These are phyloP conservation scores for Nakataea oryzae DNA, from an alignment of 2,329 filamentous ascomycete species.

Conservation along the genomic window DNA sequence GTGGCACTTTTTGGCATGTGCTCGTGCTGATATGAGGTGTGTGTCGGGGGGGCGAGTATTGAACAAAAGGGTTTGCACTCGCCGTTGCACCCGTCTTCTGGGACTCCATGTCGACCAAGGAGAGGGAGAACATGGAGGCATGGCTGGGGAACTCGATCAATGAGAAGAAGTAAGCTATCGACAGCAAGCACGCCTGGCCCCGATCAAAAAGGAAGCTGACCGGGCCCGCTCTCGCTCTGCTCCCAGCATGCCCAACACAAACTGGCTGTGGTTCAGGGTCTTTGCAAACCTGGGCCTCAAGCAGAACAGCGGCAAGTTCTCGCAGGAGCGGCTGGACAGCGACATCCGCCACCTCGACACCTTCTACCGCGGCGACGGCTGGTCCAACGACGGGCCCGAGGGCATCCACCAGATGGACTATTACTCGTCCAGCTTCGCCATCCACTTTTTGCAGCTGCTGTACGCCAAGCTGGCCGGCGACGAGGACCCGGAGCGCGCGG, in stretches of 20 bases:
- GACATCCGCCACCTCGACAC: constrained; percentile 72
- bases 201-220: not conserved
- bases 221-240: not conserved
- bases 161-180: constrained; percentile 50
- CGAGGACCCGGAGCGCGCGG: constrained; percentile 53
- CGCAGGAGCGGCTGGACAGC: constrained; percentile 56
- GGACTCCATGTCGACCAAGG: constrained; percentile 50
- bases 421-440: constrained; percentile 74
- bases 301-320: constrained; percentile 63
- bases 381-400: constrained; percentile 73
- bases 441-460: constrained; percentile 68
- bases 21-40: not conserved
- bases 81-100: constrained; percentile 59
- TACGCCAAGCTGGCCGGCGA: constrained; percentile 63
- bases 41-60: not conserved
- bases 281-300: constrained; percentile 73
- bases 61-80: constrained; percentile 48
- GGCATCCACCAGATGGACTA: constrained; percentile 79
- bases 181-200: not conserved
- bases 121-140: constrained; percentile 54
- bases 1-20: not conserved
- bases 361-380: constrained; percentile 72
- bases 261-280: constrained; percentile 74
- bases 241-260: constrained; percentile 57
- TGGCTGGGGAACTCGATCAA: constrained; percentile 71